phyloP scores from a whole-genome alignment of 805 yeast species.

The Danielia reshetovae region DNA sequence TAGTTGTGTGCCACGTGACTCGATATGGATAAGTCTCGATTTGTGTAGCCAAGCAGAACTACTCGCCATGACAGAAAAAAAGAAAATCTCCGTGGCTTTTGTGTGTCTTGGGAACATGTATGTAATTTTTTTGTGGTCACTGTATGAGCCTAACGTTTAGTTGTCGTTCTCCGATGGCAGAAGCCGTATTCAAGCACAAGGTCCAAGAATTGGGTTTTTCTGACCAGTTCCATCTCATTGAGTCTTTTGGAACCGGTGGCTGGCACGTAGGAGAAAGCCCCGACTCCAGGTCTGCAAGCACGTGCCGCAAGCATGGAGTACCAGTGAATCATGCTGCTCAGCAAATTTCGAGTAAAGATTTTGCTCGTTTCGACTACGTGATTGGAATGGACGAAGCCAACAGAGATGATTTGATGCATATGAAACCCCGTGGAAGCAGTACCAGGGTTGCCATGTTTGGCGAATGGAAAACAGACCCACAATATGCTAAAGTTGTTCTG shows the following conservation, averaged over 20 bases:
- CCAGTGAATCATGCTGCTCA: slow-evolving; percentile 76
- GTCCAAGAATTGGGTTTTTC: slow-evolving; percentile 50
- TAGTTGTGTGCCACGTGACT: too few species aligned
- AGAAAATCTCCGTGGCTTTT: slow-evolving; percentile 66
- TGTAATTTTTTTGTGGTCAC: slow-evolving; percentile 21
- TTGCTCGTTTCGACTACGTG: slow-evolving; percentile 58
- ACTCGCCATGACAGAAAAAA: slow-evolving; percentile 15
- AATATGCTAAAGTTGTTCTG: slow-evolving; percentile 57
- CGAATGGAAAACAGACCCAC: slow-evolving; percentile 58
- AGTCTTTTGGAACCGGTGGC: slow-evolving; percentile 86
- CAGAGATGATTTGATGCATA: slow-evolving; percentile 43
- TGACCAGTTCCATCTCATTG: slow-evolving; percentile 52
- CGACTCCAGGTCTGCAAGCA: slow-evolving; percentile 65
- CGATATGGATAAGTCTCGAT: too few species aligned
- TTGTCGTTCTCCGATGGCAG: slow-evolving; percentile 98
- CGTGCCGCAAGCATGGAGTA: slow-evolving; percentile 68
- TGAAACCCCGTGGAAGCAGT: slow-evolving; percentile 48
- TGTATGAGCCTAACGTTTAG: slow-evolving; percentile 29
- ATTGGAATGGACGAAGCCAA: slow-evolving; percentile 71
- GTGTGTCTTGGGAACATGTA: slow-evolving; percentile 89
- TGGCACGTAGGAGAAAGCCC: slow-evolving; percentile 84
- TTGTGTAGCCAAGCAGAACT: too few species aligned
- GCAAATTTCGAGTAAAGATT: slow-evolving; percentile 51
- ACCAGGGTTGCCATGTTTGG: slow-evolving; percentile 69
- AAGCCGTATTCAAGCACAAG: slow-evolving; percentile 73